A percentile compares a stretch with the other conserved stretches of the same genome.
These are phyloP conservation scores for Colletotrichum coccodes DNA, from an alignment of 2,329 filamentous ascomycete species.

Conservation along the genomic window DNA sequence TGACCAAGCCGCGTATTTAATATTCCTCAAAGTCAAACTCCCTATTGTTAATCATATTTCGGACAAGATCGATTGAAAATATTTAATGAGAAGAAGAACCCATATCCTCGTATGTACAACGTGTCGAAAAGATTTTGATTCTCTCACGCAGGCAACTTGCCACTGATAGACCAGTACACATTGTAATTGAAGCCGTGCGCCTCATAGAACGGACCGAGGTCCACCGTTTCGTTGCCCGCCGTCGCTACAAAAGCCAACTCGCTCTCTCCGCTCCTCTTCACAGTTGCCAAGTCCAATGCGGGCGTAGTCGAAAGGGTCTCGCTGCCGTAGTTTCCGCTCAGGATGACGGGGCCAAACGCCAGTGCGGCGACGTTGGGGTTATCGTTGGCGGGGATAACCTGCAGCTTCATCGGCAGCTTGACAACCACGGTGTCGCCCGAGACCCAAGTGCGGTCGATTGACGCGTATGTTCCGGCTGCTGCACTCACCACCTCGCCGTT, in stretches of 20 bases:
- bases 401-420: slow-evolving; percentile 56
- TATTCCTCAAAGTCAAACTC: not conserved
- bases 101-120: too few species aligned
- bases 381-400: slow-evolving; percentile 57
- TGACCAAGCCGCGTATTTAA: not conserved
- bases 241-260: slow-evolving; percentile 46
- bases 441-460: slow-evolving; percentile 52
- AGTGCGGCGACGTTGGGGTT: slow-evolving; percentile 53
- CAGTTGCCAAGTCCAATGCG: slow-evolving; percentile 40
- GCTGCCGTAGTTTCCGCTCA: slow-evolving; percentile 57
- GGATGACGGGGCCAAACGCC: slow-evolving; percentile 56
- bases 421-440: slow-evolving; percentile 54
- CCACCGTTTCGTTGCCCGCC: slow-evolving; percentile 41
- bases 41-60: not conserved
- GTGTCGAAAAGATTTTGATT: not conserved
- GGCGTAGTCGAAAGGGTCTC: slow-evolving; percentile 39
- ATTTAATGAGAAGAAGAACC: not conserved
- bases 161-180: slow-evolving; percentile 48
- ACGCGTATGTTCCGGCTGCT: slow-evolving; percentile 52
- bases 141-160: slow-evolving; percentile 1
- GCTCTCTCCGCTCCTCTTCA: slow-evolving; percentile 36
- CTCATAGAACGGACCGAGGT: slow-evolving; percentile 51
- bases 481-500: slow-evolving; percentile 48
- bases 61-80: not conserved
- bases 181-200: slow-evolving; percentile 54